These are phyloP conservation scores for Aspergillus costaricaensis DNA, from an alignment of 2,329 filamentous ascomycete genomes.

Conservation along the genomic window DNA sequence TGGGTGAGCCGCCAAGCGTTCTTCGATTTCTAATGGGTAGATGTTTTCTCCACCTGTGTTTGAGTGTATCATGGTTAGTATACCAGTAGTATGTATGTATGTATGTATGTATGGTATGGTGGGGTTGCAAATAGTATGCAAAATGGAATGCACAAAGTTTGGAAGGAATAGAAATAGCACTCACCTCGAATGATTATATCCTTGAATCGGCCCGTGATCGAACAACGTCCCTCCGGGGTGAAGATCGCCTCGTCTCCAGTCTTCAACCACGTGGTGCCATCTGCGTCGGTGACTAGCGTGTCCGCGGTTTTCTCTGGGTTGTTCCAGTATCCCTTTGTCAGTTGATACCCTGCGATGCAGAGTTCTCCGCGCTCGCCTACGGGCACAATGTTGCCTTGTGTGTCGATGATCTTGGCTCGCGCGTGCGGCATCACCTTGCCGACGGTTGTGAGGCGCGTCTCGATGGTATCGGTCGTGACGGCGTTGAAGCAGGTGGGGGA, in stretches of 20 bases:
- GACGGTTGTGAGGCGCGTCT: constrained; percentile 68
- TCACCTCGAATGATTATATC: constrained; percentile 73
- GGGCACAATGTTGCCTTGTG: constrained; percentile 63
- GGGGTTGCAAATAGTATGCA: not conserved
- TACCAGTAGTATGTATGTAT: not conserved
- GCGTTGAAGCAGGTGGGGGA: constrained; percentile 81
- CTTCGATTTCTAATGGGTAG: constrained; percentile 75
- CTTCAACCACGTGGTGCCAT: constrained; percentile 61
- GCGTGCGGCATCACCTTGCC: constrained; percentile 75
- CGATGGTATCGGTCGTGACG: constrained; percentile 70
- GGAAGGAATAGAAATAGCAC: constrained; percentile 5
- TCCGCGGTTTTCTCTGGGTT: constrained; percentile 75
- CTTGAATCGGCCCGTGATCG: constrained; percentile 74
- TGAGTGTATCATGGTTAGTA: not conserved
- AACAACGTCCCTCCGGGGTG: constrained; percentile 64
- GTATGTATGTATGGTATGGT: constrained; percentile 6
- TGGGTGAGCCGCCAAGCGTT: constrained; percentile 67
- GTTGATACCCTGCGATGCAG: constrained; percentile 75
- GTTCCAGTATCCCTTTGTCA: constrained; percentile 63
- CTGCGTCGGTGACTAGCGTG: constrained; percentile 66
- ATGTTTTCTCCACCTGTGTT: constrained; percentile 67
- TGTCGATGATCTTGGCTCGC: constrained; percentile 74
- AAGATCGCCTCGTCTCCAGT: constrained; percentile 63
- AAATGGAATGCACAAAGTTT: not conserved
- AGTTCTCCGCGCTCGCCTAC: constrained; percentile 71